Base-by-base conservation (phyloP, 192 early-diverging fungal species). In the Cladochytrium replicatum region DNA sequence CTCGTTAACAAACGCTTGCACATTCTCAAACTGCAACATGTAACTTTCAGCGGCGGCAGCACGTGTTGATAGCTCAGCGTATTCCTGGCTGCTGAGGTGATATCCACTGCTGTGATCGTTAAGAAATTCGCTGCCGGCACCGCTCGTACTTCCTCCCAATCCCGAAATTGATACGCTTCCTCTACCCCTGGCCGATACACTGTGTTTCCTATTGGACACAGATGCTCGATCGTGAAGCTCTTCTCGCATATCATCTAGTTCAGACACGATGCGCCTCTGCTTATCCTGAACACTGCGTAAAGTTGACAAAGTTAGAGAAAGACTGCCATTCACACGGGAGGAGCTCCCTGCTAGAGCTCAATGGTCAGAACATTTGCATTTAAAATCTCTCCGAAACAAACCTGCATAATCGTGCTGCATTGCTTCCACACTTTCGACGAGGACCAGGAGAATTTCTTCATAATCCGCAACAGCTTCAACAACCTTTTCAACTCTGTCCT, bases 21-120 rank as follows among this genome's bases (percentile, higher is more conserved):
- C 32, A 39, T 66, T 68, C 30, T 68, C 66, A 7, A 61, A 30
- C 53, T 68, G 66, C 9, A 38, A 43, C 15, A 37, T 29, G 32
- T 55, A 66, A 6, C 47, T 17, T 11, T 66, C 52, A 15, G 46
- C 55, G 28, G 45, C 49, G 25, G 46, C 25, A 2, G 62, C 55
- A 17, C 41, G 28, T 13, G 63, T 57, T 5, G 55, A 45, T 24
- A 68, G 53, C 23, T 66, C 62, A 13, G 26, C 40, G 40, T 68
- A 68, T 34, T 68, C 66, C 2, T 34, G 45, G 17, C 41, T 21
- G 0, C 50, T 39, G 13, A 68, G 32, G 29, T 29, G 43, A 43
- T 48, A 51, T n/a, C 43, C 9, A 13, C 23, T 41, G 23, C 41
- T 32, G 30, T 58, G 17, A 48, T 25, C n/a, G n/a, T 2, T 43